Base-by-base conservation (phyloP, 2,329 filamentous ascomycete genomes). In the Nemania diffusa region DNA sequence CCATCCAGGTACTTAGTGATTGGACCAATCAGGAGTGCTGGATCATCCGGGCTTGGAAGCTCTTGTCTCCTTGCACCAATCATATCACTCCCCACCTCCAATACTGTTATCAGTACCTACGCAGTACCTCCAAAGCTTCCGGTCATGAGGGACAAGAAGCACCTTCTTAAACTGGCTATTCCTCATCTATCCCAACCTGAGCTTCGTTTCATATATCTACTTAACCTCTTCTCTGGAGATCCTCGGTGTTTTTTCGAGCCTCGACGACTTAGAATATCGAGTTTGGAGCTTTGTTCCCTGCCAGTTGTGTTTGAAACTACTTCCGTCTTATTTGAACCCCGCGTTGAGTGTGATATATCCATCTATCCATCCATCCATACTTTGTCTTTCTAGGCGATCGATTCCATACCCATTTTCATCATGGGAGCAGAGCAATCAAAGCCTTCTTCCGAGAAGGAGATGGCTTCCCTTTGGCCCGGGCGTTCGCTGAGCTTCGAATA, bases 401-500 rank as follows among this genome's bases (percentile, higher is more conserved):
- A 24, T 4, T 17, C 7, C 29, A n/a, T 22, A 15, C 26, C 3
- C 15, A 9, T 9, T 20, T 40, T 29, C 44, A 73, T 70, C 58
- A 85, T 85, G 84, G 84, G 84, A 57, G 78, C 78, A 29, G 77
- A 83, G 65, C 79, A 79, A 67, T 85, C 84, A 26, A 84, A 80
- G 71, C 59, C 75, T 51, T 68, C 74, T 20, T 67, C 71, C 4
- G 72, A 78, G 22, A 70, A 80, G 44, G 82, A 85, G 70, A 84
- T 83, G 75, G 82, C 81, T 11, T 74, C 84, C 42, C 72, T 83
- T 20, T 81, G 84, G 67, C 80, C 81, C 20, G 78, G 86, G 11
- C 78, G 78, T 61, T 77, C 77, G 44, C 78, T 88, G 53, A 80
- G 84, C 61, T 67, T 87, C 40, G 81, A 83, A 40, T 82, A 85